Base-by-base conservation (phyloP, 352 stramenopile genomes). In the Pythium vanterpoolii region DNA sequence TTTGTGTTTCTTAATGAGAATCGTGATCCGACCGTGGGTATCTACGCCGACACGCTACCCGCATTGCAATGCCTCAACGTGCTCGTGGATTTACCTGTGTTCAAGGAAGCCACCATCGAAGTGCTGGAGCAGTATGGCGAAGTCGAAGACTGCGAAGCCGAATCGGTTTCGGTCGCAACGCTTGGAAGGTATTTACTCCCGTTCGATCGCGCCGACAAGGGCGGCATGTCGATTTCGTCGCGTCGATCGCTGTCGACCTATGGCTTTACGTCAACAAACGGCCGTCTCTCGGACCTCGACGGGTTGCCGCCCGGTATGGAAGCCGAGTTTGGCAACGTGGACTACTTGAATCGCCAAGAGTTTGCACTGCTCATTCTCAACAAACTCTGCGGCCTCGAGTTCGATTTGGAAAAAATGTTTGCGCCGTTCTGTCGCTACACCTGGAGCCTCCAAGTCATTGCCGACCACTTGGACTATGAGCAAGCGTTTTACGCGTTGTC, bases 1-100 rank as follows among this genome's bases (percentile, higher is more conserved):
- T 90, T 93, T 47, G 62, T 79, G 40, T 93, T 93, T 56, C 54
- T 93, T 39, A 87, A 91, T 47, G 79, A 90, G 49, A 93, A 91
- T 36, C 74, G 76, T 34, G 77, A 93, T 38, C 83, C 81, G 3
- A 79, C 79, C 1, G 60, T 90, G 1, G 77, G 77, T 7, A 82
- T 93, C 53, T 93, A 93, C 62, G 86, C 70, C 1, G 83, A 93
- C 58, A 93, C 83, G 10, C 62, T 90, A 10, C 81, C 83, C 10
- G 81, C 73, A 0, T 68, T 93, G 8, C 79, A 91, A 46, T 90
- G 79, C 34, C 55, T 93, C 33, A 90, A 77, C 52, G 56, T 87
- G 51, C 50, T 93, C 5, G 80, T 82, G 14, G 81, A 93, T 47
- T 64, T 89, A 4, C 69, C 77, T 34, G 46, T 68, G 5, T 93